Evolutionary conservation across 805 yeast species (phyloP).

Genomic region (Kuraishia capsulata): DNA sequence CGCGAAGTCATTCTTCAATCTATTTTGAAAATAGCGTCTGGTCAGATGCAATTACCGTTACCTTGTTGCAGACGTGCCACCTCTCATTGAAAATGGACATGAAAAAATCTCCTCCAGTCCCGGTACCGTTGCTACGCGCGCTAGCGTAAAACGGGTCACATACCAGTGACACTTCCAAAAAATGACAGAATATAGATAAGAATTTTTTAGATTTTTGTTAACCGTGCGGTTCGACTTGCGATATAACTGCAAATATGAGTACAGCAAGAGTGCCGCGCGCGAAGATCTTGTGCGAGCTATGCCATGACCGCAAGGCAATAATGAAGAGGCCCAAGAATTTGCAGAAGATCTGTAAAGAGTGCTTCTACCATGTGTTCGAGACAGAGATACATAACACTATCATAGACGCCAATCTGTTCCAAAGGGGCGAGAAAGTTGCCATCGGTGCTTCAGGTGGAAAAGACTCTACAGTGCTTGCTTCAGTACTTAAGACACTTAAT

Average conservation of each 20-base stretch:
- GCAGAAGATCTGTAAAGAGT: constrained; percentile 81
- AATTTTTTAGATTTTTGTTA: too few species aligned
- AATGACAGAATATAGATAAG: too few species aligned
- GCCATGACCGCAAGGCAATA: constrained; percentile 75
- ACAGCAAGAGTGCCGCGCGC: too few species aligned
- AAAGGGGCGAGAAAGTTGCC: constrained; percentile 81
- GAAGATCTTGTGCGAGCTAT: constrained; percentile 71
- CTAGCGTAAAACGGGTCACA: too few species aligned
- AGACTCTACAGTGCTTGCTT: constrained; percentile 92
- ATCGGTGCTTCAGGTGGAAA: constrained; percentile 99
- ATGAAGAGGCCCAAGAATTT: constrained; percentile 88
- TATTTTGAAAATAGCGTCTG: too few species aligned
- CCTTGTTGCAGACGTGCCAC: too few species aligned
- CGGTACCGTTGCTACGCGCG: not conserved
- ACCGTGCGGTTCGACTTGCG: too few species aligned
- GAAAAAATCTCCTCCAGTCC: not conserved
- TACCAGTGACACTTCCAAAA: too few species aligned
- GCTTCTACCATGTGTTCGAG: constrained; percentile 87
- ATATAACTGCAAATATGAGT: too few species aligned
- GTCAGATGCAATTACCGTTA: too few species aligned
- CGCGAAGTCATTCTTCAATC: constrained; percentile 62
- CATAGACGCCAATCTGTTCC: constrained; percentile 54
- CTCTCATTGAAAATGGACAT: too few species aligned
- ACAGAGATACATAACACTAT: constrained; percentile 94
- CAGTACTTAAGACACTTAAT: constrained; percentile 76